Percentiles rank a stretch among this genome's conserved stretches.
phyloP scores from a whole-genome alignment of 176 grass and related monocot genomes.

The Alloteropsis semialata region DNA sequence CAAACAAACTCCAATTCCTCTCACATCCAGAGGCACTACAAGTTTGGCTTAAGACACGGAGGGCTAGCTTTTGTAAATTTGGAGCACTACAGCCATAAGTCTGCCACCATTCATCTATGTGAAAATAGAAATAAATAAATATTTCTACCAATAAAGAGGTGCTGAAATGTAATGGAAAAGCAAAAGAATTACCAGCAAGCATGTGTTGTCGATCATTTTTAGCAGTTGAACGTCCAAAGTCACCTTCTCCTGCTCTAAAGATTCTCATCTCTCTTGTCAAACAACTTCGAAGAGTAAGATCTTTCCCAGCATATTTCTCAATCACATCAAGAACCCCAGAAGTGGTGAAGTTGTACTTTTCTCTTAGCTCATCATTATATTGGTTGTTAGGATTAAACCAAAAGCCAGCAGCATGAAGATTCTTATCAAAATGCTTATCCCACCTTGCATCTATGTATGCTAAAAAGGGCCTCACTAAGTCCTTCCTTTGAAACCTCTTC shows the following conservation, averaged over 20 bases:
- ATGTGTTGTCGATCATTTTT: too few species aligned
- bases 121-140: not conserved
- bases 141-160: too few species aligned
- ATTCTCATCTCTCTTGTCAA: not conserved
- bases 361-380: not conserved
- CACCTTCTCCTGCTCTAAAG: not conserved
- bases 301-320: not conserved
- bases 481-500: not conserved
- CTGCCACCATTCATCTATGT: not conserved
- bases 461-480: not conserved
- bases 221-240: not conserved
- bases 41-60: not conserved
- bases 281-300: not conserved
- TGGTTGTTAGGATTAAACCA: not conserved
- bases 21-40: not conserved
- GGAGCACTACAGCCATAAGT: not conserved
- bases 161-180: too few species aligned
- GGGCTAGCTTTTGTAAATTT: conserved; percentile 8
- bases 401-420: too few species aligned
- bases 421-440: not conserved
- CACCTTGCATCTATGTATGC: not conserved
- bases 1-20: not conserved
- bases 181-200: too few species aligned
- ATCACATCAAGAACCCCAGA: not conserved
- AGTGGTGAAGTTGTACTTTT: not conserved